phyloP scores from a whole-genome alignment of 2,329 filamentous ascomycete species.

The Colletotrichum tanaceti region DNA sequence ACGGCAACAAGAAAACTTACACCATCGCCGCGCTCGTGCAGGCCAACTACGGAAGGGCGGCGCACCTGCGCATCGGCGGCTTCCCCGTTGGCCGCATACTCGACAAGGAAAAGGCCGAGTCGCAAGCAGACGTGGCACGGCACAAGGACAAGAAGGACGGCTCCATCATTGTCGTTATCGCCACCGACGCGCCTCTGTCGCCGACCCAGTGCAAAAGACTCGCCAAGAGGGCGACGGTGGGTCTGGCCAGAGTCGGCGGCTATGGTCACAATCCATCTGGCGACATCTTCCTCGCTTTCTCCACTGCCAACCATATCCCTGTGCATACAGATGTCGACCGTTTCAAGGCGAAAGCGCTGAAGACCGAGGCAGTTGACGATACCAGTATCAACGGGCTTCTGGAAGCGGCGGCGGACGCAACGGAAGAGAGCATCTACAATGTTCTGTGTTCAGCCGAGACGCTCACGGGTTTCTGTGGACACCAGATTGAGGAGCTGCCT shows the following conservation, averaged over 20 bases:
- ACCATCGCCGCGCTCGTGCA: slow-evolving; percentile 73
- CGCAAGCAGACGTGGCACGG: slow-evolving; percentile 43
- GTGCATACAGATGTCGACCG: slow-evolving; percentile 59
- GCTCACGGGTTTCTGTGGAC: slow-evolving; percentile 64
- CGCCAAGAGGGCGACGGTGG: slow-evolving; percentile 70
- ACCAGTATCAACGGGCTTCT: slow-evolving; percentile 71
- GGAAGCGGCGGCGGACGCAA: slow-evolving; percentile 70
- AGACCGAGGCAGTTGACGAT: slow-evolving; percentile 65
- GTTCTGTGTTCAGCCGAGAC: slow-evolving; percentile 70
- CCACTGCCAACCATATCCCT: slow-evolving; percentile 66
- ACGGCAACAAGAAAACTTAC: slow-evolving; percentile 55
- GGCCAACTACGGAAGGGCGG: slow-evolving; percentile 71
- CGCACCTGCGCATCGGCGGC: slow-evolving; percentile 68
- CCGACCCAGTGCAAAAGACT: slow-evolving; percentile 67
- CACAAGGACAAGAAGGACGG: slow-evolving; percentile 67
- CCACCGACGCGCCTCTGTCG: slow-evolving; percentile 70
- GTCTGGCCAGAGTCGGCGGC: slow-evolving; percentile 69
- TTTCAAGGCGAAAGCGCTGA: slow-evolving; percentile 51
- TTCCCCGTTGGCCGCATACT: slow-evolving; percentile 71
- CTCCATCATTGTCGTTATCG: slow-evolving; percentile 69
- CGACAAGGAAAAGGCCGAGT: slow-evolving; percentile 53
- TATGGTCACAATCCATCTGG: slow-evolving; percentile 72
- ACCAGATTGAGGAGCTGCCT: slow-evolving; percentile 62
- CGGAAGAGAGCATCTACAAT: slow-evolving; percentile 75
- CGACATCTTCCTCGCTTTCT: slow-evolving; percentile 76